These are phyloP conservation scores for Neurospora sp. DNA, from an alignment of 495 filamentous ascomycete genomes.

Conservation along the genomic window DNA sequence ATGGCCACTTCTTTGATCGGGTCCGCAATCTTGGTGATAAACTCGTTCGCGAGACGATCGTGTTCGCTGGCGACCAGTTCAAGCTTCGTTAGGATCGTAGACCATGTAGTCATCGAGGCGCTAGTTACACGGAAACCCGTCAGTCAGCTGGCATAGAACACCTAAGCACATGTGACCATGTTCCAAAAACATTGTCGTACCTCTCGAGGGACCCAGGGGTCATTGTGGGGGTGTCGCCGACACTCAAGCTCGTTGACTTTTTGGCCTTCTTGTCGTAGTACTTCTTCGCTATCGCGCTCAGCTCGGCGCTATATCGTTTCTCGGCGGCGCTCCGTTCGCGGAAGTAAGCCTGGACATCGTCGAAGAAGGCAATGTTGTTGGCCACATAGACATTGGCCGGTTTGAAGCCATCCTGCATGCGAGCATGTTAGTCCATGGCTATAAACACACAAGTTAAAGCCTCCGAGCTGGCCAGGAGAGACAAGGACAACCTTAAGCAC, in stretches of 20 bases:
- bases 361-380: slow-evolving; percentile 84
- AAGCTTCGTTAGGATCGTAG: slow-evolving; percentile 78
- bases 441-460: neutral
- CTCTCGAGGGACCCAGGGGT: slow-evolving; percentile 93
- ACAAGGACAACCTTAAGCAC: slow-evolving; percentile 67
- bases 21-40: slow-evolving; percentile 70
- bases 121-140: slow-evolving; percentile 22
- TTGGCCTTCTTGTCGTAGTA: slow-evolving; percentile 94
- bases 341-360: slow-evolving; percentile 96
- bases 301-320: slow-evolving; percentile 87
- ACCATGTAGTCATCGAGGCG: slow-evolving; percentile 94
- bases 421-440: slow-evolving; percentile 4
- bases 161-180: neutral
- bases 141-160: neutral
- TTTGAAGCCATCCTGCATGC: slow-evolving; percentile 77
- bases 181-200: slow-evolving; percentile 25
- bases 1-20: slow-evolving; percentile 60
- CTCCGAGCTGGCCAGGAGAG: neutral
- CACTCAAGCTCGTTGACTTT: slow-evolving; percentile 79
- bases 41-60: slow-evolving; percentile 66
- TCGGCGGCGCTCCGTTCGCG: slow-evolving; percentile 87
- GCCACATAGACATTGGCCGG: slow-evolving; percentile 85
- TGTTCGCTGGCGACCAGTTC: slow-evolving; percentile 84
- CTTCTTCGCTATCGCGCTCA: slow-evolving; percentile 79
- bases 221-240: slow-evolving; percentile 85